Base-by-base conservation (phyloP, 371 early-diverging fungal species). In the Mucor plumbeus region DNA sequence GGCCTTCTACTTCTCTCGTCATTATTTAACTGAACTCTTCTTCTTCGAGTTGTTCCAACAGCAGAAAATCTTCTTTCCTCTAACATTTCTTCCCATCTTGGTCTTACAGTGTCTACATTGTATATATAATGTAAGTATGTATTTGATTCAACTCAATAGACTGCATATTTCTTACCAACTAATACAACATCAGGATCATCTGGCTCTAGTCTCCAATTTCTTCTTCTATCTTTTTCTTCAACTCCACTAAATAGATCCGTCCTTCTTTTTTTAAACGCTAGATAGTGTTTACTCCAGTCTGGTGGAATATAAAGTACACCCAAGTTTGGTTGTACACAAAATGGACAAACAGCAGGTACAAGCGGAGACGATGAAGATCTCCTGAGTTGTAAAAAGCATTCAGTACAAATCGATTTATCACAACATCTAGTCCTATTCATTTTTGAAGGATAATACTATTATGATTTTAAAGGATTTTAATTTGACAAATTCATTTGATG, bases 321-420 rank as follows among this genome's bases (percentile, higher is more conserved):
- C 75, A 96, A 90, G 63, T 92, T 83, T 3, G 93, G 87, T 60
- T 90, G 85, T 5, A 91, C 91, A 76, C 96, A 96, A 73, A 87
- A 96, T 1, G 96, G 96, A 61, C 96, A 96, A 35, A 81, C 77
- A 6, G 91, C 84, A 13, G 91, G 81, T 59, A 78, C 74, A 26
- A 65, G 41, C 26, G 85, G 81, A 53, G 76, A 72, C 63, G 71
- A 70, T 0, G 66, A 79, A 48, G 85, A 84, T 59, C 95, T 85
- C 77, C 89, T 91, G 75, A 96, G 90, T 81, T 95, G 95, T 58
- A 95, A 84, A 78, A 96, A 94, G 75, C 96, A 96, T 64, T 95
- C 95, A 14, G 95, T 94, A 77, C 96, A 96, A 64, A 96, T 92
- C 34, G 95, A 92, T 69, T 95, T 89, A 72, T 92, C 89, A 75